Evolutionary conservation across 2,329 filamentous ascomycete genomes (phyloP), one percentile per base, ranked within the genome.

Genomic region (Fusarium kyushuense): DNA sequence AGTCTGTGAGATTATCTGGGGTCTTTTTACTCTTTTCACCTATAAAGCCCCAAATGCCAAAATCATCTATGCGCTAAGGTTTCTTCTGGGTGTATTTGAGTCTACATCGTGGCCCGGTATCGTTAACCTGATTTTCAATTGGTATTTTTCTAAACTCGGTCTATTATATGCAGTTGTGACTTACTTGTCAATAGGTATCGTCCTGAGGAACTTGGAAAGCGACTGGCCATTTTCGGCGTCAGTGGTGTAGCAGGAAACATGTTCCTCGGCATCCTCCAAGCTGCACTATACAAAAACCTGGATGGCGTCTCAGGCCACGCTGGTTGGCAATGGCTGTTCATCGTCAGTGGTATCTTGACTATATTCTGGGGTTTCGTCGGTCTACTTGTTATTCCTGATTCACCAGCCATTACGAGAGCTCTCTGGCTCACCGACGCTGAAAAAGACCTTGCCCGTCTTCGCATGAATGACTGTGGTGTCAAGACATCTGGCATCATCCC

Each of bases 41-140:
- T 73, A 70, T 19, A 72, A 35, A 4, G 68, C 70, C 0, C 53
- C 54, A 11, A 70, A 68, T 12, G 70, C 70, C 1, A 72, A 62
- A 16, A 68, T 63, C 0, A 17, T 72, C 0, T 73, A 55, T 21
- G 66, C 51, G 1, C 32, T 72, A 6, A 47, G 70, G n/a, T 72
- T 73, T 43, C 65, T 72, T 5, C 68, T 72, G 0, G 70, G 70
- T 2, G 68, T 70, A 1, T 73, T 72, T 6, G 70, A 72, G 29
- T 73, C 70, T 1, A 72, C 70, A 0, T 73, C 70, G 0, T 72
- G 70, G 70, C 70, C 70, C 3, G 70, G 70, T 1, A 72, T 72
- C 0, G 70, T 72, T 0, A 70, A 67, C 13, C 6, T 72, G 21
- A 72, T 72, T 3, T 55, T 72, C 2, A 72, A 72, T 16, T 72